phyloP scores from a whole-genome alignment of 2,329 filamentous ascomycete genomes.

The Apiospora hydei region DNA sequence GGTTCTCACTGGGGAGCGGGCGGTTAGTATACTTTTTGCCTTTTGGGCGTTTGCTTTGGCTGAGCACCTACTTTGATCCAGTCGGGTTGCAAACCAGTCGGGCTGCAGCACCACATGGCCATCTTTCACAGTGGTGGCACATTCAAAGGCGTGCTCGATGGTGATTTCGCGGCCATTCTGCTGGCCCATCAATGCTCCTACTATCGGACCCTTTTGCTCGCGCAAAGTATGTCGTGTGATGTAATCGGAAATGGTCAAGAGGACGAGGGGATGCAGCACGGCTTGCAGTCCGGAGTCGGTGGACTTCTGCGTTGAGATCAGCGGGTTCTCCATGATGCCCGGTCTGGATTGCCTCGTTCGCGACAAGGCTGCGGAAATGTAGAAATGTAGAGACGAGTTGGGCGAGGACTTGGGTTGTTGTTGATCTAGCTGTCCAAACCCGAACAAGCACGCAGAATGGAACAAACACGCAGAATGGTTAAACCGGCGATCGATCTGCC shows the following conservation, averaged over 20 bases:
- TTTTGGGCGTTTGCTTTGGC: neutral
- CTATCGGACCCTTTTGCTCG: constrained; percentile 75
- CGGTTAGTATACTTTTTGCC: constrained; percentile 26
- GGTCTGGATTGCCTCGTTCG: neutral
- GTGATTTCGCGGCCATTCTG: constrained; percentile 91
- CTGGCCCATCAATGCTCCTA: constrained; percentile 89
- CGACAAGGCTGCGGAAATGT: neutral
- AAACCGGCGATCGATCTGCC: neutral
- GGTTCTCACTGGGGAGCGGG: constrained; percentile 71
- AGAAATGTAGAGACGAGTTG: neutral
- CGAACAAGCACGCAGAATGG: neutral
- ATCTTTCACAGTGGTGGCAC: constrained; percentile 62
- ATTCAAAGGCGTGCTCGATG: constrained; percentile 92
- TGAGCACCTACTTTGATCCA: constrained; percentile 79
- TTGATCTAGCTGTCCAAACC: neutral
- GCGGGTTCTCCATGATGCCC: constrained; percentile 62
- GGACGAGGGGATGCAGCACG: constrained; percentile 89
- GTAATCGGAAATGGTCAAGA: constrained; percentile 96
- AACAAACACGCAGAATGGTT: neutral
- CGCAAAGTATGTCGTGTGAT: constrained; percentile 90
- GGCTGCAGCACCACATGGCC: constrained; percentile 69
- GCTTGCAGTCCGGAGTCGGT: constrained; percentile 79
- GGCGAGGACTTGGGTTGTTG: neutral
- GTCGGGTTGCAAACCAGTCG: constrained; percentile 76
- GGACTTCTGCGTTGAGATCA: constrained; percentile 71